Percentiles rank a stretch among this genome's conserved stretches.
Evolutionary conservation across 495 filamentous ascomycete genomes (phyloP).

Genomic region (Neurospora sp.): DNA sequence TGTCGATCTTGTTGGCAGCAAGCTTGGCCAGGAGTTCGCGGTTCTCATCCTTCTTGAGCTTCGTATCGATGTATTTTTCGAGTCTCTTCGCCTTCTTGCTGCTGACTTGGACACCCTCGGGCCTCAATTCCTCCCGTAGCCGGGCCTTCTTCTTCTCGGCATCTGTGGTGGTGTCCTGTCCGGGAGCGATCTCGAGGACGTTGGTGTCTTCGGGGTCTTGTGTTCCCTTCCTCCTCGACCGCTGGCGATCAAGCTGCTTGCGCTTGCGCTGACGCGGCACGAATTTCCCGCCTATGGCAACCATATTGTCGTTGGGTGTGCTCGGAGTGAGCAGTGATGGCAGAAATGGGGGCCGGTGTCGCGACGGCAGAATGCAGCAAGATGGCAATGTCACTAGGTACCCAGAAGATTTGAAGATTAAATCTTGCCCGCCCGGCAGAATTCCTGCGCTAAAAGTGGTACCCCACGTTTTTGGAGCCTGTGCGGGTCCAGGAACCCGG

Average conservation of each 20-base stretch:
- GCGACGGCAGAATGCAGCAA: not conserved
- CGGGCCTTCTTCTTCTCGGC: slow-evolving; percentile 54
- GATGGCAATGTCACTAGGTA: not conserved
- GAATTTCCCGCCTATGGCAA: slow-evolving; percentile 53
- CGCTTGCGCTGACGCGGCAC: slow-evolving; percentile 75
- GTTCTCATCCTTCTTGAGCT: slow-evolving; percentile 91
- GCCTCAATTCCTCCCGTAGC: slow-evolving; percentile 50
- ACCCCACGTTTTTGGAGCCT: not conserved
- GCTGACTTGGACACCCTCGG: slow-evolving; percentile 68
- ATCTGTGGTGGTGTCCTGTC: slow-evolving; percentile 44
- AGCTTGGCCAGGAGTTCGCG: slow-evolving; percentile 74
- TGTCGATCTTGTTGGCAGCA: slow-evolving; percentile 68
- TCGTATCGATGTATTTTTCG: slow-evolving; percentile 96
- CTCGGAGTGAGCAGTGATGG: not conserved
- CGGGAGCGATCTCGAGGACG: slow-evolving; percentile 57
- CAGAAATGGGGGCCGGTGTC: not conserved
- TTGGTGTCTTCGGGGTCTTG: slow-evolving; percentile 45
- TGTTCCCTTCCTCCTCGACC: slow-evolving; percentile 32
- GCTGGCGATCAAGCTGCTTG: slow-evolving; percentile 46
- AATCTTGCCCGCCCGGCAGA: slow-evolving; percentile 43
- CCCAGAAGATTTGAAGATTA: slow-evolving; percentile 8
- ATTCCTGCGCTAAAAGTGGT: slow-evolving; percentile 17
- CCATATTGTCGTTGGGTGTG: slow-evolving; percentile 18
- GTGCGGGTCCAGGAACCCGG: not conserved
- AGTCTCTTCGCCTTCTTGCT: slow-evolving; percentile 89